Base-by-base conservation (phyloP, 164 flowering plant genomes). In the Berberis vulgaris region DNA sequence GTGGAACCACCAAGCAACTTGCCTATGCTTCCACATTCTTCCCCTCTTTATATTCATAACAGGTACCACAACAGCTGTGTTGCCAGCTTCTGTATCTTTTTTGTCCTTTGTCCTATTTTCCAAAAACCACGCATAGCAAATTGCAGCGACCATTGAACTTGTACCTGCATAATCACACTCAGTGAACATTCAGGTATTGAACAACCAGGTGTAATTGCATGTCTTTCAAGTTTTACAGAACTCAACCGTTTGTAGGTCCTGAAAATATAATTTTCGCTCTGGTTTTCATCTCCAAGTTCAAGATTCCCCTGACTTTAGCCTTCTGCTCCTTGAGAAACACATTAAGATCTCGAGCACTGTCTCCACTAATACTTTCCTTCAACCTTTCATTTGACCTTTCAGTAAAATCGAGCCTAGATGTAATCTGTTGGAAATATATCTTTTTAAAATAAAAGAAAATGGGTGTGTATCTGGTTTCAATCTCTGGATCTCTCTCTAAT, bases 1-100 rank as follows among this genome's bases (percentile, higher is more conserved):
- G 70, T 81, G 80, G 62, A 87, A 78, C 5, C 85, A 82, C 88
- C 94, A 83, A 58, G 94, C 87, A 54, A 82, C 86, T 67, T 84
- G 86, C 52, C 62, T 64, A 43, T 75, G 85, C 73, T 81, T 87
- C 94, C 87, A 84, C 88, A 84, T 87, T 43, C 68, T 76, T 9
- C 65, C 65, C 61, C 94, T 80, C 60, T 65, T 80, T 60, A 84
- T 65, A 69, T 81, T 87, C 76, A 87, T 82, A 59, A 87, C 94
- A 41, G 94, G 90, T 58, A 81, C 81, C 72, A 82, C 86, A 9
- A 78, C 63, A 3, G 9, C 68, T 45, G 10, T 60, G 13, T 67
- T 71, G 41, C 49, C 81, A 9, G 12, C 46, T 12, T 41, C 74
- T 26, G 26, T 26, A 26, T 26, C 26, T 47, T 46, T 71, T 5